These are phyloP conservation scores for Hemisphaericaspora xylanilytica DNA, from an alignment of 1,139 yeast genomes.

Conservation along the genomic window DNA sequence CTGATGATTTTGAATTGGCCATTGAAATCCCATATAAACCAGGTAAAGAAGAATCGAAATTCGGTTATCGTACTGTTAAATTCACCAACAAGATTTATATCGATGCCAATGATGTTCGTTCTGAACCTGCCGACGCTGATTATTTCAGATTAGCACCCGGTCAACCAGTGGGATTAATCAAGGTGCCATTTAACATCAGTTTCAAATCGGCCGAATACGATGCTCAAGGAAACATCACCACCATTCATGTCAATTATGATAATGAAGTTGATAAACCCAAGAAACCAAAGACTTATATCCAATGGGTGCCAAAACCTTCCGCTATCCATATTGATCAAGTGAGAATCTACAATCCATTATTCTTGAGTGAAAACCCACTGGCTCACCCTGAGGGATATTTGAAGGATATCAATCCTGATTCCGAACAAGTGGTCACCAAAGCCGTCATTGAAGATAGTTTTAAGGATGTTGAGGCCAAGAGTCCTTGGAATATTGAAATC, in stretches of 20 bases:
- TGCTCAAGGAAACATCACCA: constrained; percentile 58
- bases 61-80: constrained; percentile 72
- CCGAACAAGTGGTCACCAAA: constrained; percentile 63
- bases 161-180: constrained; percentile 94
- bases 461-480: constrained; percentile 58
- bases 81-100: constrained; percentile 78
- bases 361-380: constrained; percentile 88
- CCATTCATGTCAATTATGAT: constrained; percentile 80
- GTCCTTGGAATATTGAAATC: constrained; percentile 74
- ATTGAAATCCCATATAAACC: constrained; percentile 88
- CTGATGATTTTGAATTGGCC: constrained; percentile 58
- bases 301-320: constrained; percentile 84
- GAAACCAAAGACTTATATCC: constrained; percentile 92
- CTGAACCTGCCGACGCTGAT: constrained; percentile 38
- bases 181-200: constrained; percentile 80
- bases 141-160: constrained; percentile 93
- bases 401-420: constrained; percentile 75
- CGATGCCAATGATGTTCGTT: constrained; percentile 64
- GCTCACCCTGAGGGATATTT: constrained; percentile 86
- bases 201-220: constrained; percentile 70
- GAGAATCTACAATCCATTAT: constrained; percentile 83
- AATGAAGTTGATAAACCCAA: constrained; percentile 41
- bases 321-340: constrained; percentile 66
- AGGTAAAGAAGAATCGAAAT: constrained; percentile 63
- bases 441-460: constrained; percentile 83